Evolutionary conservation across 1,284 basidiomycete species (phyloP).

Genomic region (Macrocybe sp.): DNA sequence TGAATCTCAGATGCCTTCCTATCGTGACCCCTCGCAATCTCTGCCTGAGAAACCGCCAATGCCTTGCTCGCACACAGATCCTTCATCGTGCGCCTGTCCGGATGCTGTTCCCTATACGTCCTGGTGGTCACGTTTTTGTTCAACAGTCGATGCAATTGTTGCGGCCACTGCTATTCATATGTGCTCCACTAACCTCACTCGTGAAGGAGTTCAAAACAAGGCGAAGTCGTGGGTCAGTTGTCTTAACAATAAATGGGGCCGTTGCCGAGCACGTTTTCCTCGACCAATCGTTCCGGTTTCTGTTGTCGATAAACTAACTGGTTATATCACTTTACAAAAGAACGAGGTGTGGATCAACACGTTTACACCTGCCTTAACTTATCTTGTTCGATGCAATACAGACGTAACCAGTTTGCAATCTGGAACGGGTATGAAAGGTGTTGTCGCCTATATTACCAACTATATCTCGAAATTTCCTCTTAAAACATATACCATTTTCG

Average conservation of each 20-base stretch:
- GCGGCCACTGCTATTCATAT: slow-evolving; percentile 1
- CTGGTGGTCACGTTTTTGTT: slow-evolving; percentile 2
- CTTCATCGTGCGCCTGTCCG: not conserved
- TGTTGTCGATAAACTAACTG: slow-evolving; percentile 19
- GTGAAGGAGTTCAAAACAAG: slow-evolving; percentile 7
- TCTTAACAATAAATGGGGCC: slow-evolving; percentile 16
- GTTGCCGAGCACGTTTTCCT: slow-evolving; percentile 26
- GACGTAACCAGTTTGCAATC: slow-evolving; percentile 30
- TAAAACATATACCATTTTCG: slow-evolving; percentile 31
- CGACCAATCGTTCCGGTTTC: slow-evolving; percentile 12
- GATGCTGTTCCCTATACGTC: not conserved
- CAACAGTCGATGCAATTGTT: slow-evolving; percentile 6
- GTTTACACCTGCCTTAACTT: slow-evolving; percentile 23
- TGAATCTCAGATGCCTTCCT: not conserved
- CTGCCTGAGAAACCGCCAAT: slow-evolving; percentile 5
- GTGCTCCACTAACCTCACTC: slow-evolving; percentile 1
- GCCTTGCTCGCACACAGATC: not conserved
- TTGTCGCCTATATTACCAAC: slow-evolving; percentile 33
- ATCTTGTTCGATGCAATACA: slow-evolving; percentile 29
- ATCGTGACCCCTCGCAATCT: slow-evolving; percentile 9
- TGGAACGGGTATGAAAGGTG: slow-evolving; percentile 31
- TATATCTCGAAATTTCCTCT: slow-evolving; percentile 33
- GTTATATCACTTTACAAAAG: slow-evolving; percentile 28
- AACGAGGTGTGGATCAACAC: slow-evolving; percentile 30
- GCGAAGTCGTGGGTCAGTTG: slow-evolving; percentile 10